Conservation (phyloP, 2,329 filamentous ascomycete species). For the Hypoxylon sp. region DNA sequence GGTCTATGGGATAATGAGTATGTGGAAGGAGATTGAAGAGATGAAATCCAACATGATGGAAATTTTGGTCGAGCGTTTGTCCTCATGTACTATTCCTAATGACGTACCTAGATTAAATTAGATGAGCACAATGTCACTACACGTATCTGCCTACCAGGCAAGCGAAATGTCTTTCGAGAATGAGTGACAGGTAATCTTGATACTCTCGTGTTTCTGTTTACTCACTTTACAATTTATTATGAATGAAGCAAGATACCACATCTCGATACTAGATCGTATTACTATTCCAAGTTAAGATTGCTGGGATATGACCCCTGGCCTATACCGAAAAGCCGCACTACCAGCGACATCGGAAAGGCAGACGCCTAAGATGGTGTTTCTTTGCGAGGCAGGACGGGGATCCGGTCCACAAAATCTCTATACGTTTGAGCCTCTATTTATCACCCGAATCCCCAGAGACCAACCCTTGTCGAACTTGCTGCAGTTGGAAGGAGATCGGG, state of each 20-base stretch:
- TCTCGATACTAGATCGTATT: background rate
- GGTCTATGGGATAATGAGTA: constrained; percentile 45
- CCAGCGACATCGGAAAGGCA: constrained; percentile 37
- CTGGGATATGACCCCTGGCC: background rate
- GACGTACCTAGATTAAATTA: constrained; percentile 41
- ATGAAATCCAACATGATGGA: constrained; percentile 42
- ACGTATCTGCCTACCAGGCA: constrained; percentile 30
- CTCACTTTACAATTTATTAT: background rate
- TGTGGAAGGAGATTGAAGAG: constrained; percentile 40
- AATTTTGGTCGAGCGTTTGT: constrained; percentile 47
- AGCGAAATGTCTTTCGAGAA: background rate
- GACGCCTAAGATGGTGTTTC: constrained; percentile 1
- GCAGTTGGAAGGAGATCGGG: background rate
- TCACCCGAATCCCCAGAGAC: background rate
- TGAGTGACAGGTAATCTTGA: background rate
- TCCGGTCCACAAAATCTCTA: constrained; percentile 5
- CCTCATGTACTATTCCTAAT: constrained; percentile 42
- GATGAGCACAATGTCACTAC: constrained; percentile 40
- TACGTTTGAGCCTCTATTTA: constrained; percentile 11
- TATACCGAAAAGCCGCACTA: constrained; percentile 15
- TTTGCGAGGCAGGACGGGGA: constrained; percentile 1
- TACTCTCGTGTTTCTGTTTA: background rate
- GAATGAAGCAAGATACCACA: background rate
- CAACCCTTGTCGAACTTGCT: background rate
- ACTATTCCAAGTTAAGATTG: background rate